Conservation (phyloP, 768 basidiomycete genomes). For the Butyriboletus loyo region DNA sequence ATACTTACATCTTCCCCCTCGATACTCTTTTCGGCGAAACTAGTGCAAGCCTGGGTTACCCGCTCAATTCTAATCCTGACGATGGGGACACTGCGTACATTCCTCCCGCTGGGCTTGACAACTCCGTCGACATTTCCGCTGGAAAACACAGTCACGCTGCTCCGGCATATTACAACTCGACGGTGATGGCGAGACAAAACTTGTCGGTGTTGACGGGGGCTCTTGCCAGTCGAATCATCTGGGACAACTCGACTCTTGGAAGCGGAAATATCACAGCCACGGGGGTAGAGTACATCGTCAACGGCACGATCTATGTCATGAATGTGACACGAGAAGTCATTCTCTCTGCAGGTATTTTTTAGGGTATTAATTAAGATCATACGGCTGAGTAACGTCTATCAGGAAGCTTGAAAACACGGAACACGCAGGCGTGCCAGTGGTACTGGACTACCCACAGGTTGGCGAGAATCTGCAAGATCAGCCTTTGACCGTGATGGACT, state of each 20-base stretch:
- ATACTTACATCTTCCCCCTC: neutral
- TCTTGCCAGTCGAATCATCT: neutral
- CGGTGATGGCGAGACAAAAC: neutral
- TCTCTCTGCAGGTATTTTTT: neutral
- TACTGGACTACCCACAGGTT: neutral
- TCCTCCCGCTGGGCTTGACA: neutral
- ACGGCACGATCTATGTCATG: neutral
- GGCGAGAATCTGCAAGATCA: conserved; percentile 5
- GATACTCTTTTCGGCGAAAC: neutral
- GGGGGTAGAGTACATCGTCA: neutral
- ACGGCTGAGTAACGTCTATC: neutral
- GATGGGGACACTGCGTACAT: neutral
- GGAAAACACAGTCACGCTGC: neutral
- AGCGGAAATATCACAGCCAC: neutral
- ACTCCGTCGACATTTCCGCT: neutral
- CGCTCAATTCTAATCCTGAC: neutral
- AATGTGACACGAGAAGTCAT: neutral
- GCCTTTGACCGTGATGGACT: neutral
- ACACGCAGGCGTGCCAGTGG: neutral
- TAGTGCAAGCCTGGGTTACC: neutral
- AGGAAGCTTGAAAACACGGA: neutral
- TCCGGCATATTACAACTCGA: neutral
- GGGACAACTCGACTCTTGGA: neutral
- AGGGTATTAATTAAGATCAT: neutral
- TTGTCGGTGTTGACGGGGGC: neutral